Base-by-base conservation (phyloP, 1,284 basidiomycete species). In the Phellinidium pouzarii region DNA sequence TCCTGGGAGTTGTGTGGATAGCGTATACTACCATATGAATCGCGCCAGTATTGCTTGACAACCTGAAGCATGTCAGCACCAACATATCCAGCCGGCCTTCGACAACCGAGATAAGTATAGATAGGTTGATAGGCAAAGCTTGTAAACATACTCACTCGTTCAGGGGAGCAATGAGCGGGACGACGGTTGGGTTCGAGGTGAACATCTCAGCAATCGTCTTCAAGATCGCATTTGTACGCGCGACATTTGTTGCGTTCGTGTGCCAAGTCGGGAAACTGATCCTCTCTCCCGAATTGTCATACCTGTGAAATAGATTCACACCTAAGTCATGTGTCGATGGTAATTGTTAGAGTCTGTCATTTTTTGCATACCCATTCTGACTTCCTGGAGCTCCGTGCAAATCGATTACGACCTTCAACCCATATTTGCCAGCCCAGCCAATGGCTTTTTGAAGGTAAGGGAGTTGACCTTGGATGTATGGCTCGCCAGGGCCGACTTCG, bases 361-460 rank as follows among this genome's bases (percentile, higher is more conserved):
- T n/a, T n/a, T 40, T 40, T 40, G 66, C 73, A 42, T 58, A 84
- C 84, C 85, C 85, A 59, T 88, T 92, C 70, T 94, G 86, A 59
- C 83, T 87, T 19, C 87, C 90, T 0, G 91, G 91, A 19, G 80
- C 88, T 48, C 90, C 89, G 64, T 94, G 91, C 12, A 91, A 72
- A 68, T 91, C 88, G 38, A 92, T 67, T 45, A 95, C 82, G 52
- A 96, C 74, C 65, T 93, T 93, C 53, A 97, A 67, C 3, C 82
- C 80, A 61, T 91, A 68, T 26, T 81, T 78, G 19, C 71, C 64
- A 3, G 91, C 91, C 94, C 94, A 96, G 2, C 66, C 68, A 40
- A 91, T 78, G 0, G 91, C 93, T 46, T 80, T 76, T 56, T 73
- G 63, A n/a, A 89, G 69, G 68, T 87, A 91, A 17, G 80, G 74